A percentile compares a stretch with the other conserved stretches of the same genome.
Evolutionary conservation across 1,284 basidiomycete genomes (phyloP).

Genomic region (Schizophyllum amplum): DNA sequence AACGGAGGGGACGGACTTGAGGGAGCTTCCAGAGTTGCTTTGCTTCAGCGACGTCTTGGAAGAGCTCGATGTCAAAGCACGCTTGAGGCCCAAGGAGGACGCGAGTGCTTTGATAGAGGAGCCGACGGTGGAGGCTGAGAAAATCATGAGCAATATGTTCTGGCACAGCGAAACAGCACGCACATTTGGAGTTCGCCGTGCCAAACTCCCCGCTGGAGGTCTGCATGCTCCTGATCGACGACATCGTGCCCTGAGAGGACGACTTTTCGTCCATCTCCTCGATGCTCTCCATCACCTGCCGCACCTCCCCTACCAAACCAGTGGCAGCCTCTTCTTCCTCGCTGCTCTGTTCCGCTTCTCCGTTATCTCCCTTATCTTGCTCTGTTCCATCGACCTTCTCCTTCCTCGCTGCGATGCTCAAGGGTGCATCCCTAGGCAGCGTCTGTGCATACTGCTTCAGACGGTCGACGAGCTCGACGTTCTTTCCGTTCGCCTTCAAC

Average conservation of each 20-base stretch:
- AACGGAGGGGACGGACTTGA: slow-evolving; percentile 20
- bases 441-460: slow-evolving; percentile 56
- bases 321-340: slow-evolving; percentile 19
- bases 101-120: slow-evolving; percentile 67
- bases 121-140: slow-evolving; percentile 42
- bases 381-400: slow-evolving; percentile 23
- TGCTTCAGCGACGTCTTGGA: slow-evolving; percentile 11
- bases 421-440: slow-evolving; percentile 43
- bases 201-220: slow-evolving; percentile 52
- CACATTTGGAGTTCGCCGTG: slow-evolving; percentile 55
- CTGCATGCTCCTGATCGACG: slow-evolving; percentile 27
- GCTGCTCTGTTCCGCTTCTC: slow-evolving; percentile 9
- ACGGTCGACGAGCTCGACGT: slow-evolving; percentile 56
- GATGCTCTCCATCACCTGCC: slow-evolving; percentile 68
- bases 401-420: slow-evolving; percentile 40
- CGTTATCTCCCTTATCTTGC: slow-evolving; percentile 10
- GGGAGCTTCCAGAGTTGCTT: slow-evolving; percentile 20
- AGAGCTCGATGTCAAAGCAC: slow-evolving; percentile 29
- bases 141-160: slow-evolving; percentile 6
- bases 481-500: slow-evolving; percentile 73
- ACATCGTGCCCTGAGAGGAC: slow-evolving; percentile 38
- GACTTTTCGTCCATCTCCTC: slow-evolving; percentile 46
- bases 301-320: slow-evolving; percentile 20
- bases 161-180: slow-evolving; percentile 19
- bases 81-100: slow-evolving; percentile 59